These are phyloP conservation scores for Alternaria sp. DNA, from an alignment of 2,329 filamentous ascomycete genomes.

Conservation along the genomic window DNA sequence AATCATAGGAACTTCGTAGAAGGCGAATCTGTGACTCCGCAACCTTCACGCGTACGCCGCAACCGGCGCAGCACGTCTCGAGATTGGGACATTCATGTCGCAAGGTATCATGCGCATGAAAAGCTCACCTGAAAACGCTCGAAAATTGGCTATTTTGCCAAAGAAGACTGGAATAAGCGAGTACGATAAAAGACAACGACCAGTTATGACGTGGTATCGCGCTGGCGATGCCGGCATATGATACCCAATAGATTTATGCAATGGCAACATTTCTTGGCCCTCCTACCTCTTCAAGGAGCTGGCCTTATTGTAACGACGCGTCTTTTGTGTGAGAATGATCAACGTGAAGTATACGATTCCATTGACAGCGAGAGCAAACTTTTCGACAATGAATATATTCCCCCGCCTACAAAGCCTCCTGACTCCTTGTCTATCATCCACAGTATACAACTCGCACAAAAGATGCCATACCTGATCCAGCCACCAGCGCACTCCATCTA, in stretches of 20 bases:
- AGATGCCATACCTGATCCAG: constrained; percentile 13
- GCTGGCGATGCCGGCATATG: constrained; percentile 6
- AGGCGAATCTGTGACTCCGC: constrained; percentile 13
- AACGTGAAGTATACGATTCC: neutral
- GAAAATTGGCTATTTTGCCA: neutral
- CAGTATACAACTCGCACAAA: neutral
- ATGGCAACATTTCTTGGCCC: constrained; percentile 3
- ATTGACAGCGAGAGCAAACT: neutral
- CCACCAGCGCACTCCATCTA: neutral
- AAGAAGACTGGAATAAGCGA: neutral
- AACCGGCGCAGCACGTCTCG: constrained; percentile 20
- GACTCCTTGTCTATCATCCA: neutral
- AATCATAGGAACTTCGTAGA: constrained; percentile 19
- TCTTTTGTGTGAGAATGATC: neutral
- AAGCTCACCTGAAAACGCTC: constrained; percentile 14
- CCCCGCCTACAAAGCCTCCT: neutral
- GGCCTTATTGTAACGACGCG: neutral
- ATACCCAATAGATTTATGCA: constrained; percentile 22
- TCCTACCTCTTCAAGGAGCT: neutral
- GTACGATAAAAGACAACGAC: neutral
- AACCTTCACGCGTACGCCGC: constrained; percentile 15
- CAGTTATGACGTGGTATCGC: neutral
- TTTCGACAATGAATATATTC: neutral
- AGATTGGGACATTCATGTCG: constrained; percentile 10
- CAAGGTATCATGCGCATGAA: constrained; percentile 17